Conservation (phyloP, 139 green algal species). For the Ettlia oleoabundans region DNA sequence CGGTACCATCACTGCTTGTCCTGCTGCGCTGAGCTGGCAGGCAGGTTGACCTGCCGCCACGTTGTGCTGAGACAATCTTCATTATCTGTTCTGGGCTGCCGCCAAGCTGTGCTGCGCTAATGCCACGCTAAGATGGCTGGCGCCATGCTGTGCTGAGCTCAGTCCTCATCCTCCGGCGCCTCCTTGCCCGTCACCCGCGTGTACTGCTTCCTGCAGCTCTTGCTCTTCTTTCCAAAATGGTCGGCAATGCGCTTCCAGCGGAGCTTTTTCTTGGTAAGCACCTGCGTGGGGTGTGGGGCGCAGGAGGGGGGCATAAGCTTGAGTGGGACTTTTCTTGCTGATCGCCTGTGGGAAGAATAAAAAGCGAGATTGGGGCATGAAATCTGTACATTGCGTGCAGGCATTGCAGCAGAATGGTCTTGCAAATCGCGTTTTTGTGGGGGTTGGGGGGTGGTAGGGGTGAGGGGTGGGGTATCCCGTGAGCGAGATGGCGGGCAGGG, state of each 20-base stretch:
- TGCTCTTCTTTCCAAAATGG: slow-evolving; percentile 18
- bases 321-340: neutral
- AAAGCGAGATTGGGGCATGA: too few species aligned
- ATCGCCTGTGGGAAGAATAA: neutral
- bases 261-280: slow-evolving; percentile 39
- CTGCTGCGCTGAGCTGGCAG: too few species aligned
- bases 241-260: slow-evolving; percentile 38
- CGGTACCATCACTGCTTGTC: too few species aligned
- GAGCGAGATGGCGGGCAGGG: too few species aligned
- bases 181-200: slow-evolving; percentile 32
- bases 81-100: too few species aligned
- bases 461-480: too few species aligned
- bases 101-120: neutral
- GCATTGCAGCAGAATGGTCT: too few species aligned
- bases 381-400: too few species aligned
- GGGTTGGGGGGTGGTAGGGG: too few species aligned
- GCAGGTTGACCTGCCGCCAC: too few species aligned
- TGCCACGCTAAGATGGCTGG: neutral
- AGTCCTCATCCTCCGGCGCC: slow-evolving; percentile 24
- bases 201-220: slow-evolving; percentile 42
- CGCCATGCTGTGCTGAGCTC: slow-evolving; percentile 2
- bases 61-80: too few species aligned
- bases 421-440: too few species aligned
- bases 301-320: neutral
- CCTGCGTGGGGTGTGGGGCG: neutral